These are phyloP conservation scores for Rhododendron henanense DNA, from an alignment of 148 eudicot genomes.

Conservation along the genomic window DNA sequence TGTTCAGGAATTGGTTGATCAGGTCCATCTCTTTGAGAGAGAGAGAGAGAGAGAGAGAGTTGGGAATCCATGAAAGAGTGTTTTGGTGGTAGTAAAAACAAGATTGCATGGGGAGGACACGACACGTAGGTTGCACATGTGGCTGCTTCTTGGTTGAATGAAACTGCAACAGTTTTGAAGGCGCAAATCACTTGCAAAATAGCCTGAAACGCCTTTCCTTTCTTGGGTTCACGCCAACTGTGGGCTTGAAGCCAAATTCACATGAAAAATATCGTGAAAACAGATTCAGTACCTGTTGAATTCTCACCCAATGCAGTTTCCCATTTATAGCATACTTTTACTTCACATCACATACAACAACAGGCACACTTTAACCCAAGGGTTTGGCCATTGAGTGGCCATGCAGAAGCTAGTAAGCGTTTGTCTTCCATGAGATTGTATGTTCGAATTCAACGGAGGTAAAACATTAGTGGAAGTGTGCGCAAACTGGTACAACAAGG, in stretches of 20 bases:
- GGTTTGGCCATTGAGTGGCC: no score
- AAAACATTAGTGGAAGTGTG: no score
- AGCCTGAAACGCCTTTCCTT: neutral
- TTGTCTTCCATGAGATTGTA: no score
- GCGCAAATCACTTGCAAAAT: neutral
- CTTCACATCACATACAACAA: no score
- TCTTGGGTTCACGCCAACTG: neutral
- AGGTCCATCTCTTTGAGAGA: neutral
- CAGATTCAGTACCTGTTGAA: neutral
- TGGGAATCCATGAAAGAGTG: neutral
- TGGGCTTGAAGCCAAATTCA: neutral
- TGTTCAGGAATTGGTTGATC: conserved; percentile 24
- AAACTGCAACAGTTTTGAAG: neutral
- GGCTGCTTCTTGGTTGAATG: neutral
- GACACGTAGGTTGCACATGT: neutral
- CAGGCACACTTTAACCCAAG: no score
- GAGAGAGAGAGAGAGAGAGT: neutral
- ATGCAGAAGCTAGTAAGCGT: no score
- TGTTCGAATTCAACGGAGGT: neutral
- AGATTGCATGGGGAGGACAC: neutral
- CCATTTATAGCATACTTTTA: no score
- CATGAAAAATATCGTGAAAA: neutral
- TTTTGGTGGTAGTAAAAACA: neutral
- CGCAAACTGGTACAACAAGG: no score
- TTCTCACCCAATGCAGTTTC: no score